A percentile compares a stretch with the other conserved stretches of the same genome.
These are phyloP conservation scores for Luffa aegyptiaca DNA, from an alignment of 306 rosid species.

Conservation along the genomic window DNA sequence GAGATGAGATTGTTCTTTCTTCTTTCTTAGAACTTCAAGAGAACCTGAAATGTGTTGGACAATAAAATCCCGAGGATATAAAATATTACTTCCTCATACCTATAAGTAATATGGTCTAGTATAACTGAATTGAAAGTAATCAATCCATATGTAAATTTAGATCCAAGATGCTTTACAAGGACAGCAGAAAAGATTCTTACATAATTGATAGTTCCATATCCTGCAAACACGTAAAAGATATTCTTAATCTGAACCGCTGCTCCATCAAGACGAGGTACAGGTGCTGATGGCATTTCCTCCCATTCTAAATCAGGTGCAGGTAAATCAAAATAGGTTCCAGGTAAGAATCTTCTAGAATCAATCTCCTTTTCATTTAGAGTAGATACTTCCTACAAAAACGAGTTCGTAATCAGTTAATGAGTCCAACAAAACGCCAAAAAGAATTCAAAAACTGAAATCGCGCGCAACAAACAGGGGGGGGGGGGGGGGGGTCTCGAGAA, in stretches of 20 bases:
- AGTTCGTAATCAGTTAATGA: background rate
- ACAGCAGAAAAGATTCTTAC: conserved; percentile 28
- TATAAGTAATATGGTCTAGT: background rate
- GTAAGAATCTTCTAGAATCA: conserved; percentile 26
- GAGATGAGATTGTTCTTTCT: background rate
- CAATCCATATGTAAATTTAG: background rate
- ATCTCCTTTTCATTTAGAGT: conserved; percentile 1
- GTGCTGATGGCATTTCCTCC: conserved; percentile 78
- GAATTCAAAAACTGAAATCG: background rate
- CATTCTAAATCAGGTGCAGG: conserved; percentile 66
- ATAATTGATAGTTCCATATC: conserved; percentile 56
- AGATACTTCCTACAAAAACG: conserved; percentile 19
- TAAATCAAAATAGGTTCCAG: conserved; percentile 67
- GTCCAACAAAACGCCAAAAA: background rate
- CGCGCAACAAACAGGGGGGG: background rate
- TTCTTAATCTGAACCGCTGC: conserved; percentile 55
- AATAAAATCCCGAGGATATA: background rate
- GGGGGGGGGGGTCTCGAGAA: background rate
- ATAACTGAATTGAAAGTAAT: background rate
- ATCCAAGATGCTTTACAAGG: background rate
- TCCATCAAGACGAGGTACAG: conserved; percentile 88
- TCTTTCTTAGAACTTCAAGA: background rate
- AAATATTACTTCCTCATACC: background rate
- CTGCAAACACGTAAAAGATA: conserved; percentile 62
- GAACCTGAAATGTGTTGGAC: background rate